Base-by-base conservation (phyloP, 441 rosid species). In the Adansonia gregorii region DNA sequence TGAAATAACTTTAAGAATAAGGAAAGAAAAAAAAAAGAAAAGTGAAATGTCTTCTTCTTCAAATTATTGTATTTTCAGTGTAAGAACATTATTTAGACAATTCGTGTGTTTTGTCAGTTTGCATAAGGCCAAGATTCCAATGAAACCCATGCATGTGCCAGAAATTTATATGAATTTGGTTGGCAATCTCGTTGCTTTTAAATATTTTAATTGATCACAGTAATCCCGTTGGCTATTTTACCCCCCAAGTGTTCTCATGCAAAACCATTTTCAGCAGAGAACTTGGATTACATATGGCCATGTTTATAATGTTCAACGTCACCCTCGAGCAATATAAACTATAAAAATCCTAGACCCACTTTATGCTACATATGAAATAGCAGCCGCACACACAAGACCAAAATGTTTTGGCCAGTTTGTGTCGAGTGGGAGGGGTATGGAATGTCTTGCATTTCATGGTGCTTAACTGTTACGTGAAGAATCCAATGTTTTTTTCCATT, bases 401-500 rank as follows among this genome's bases (percentile, higher is more conserved):
- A 24, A 46, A 14, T 11, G 74, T 71, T 71, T 71, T 54, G 31
- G 63, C 74, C 74, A 31, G 49, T 54, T 54, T 27, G 15, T 14
- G 19, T n/a, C 27, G 27, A 24, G 27, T n/a, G n/a, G 48, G 46
- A 71, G 63, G 19, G 63, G 27, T 15, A 52, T 10, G 17, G 74
- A 51, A 52, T 27, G 41, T 52, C 74, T 70, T 70, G 60, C 61
- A 70, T 48, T 70, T 70, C 48, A 70, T 52, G 46, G 52, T 70
- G 61, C 74, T 52, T 70, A 24, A 24, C 1, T 24, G 48, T 70
- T 70, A 70, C 74, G 45, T 70, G 61, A 52, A 52, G 74, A 70
- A 70, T 70, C 74, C 74, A 70, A 70, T 70, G 74, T 61, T 70
- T 67, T 67, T 45, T 20, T 55, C 39, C 39, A 12, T 17, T 11